These are phyloP conservation scores for Auricularia auricula-judae DNA, from an alignment of 768 basidiomycete genomes.

Conservation along the genomic window DNA sequence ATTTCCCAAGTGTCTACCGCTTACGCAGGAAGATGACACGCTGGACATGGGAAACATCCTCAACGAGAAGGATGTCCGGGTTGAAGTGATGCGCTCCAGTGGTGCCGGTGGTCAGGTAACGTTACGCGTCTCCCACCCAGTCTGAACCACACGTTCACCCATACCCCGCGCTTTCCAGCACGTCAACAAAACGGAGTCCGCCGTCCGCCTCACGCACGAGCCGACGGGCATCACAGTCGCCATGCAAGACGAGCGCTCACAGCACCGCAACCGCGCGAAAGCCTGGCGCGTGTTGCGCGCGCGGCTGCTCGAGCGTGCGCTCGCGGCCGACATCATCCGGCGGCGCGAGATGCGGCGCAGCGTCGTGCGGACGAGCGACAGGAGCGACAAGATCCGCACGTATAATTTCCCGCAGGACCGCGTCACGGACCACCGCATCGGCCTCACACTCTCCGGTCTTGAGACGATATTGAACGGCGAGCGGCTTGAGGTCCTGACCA, in stretches of 20 bases:
- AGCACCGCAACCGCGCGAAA: constrained; percentile 93
- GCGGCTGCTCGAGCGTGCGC: constrained; percentile 71
- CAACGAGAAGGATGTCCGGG: constrained; percentile 62
- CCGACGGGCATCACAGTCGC: constrained; percentile 92
- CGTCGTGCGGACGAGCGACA: constrained; percentile 71
- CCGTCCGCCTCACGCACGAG: constrained; percentile 84
- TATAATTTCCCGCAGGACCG: constrained; percentile 82
- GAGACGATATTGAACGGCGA: constrained; percentile 56
- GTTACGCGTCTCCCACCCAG: too few species aligned
- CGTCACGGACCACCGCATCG: constrained; percentile 86
- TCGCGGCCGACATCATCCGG: constrained; percentile 57
- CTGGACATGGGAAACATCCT: constrained; percentile 37
- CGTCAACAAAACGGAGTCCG: constrained; percentile 98
- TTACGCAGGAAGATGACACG: constrained; percentile 53
- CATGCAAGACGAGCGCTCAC: constrained; percentile 96
- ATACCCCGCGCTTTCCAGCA: constrained; percentile 42
- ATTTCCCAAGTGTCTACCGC: constrained; percentile 36
- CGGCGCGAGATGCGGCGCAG: constrained; percentile 57
- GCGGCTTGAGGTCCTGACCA: constrained; percentile 45
- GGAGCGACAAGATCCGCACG: constrained; percentile 92
- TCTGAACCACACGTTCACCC: too few species aligned
- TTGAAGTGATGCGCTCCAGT: constrained; percentile 94
- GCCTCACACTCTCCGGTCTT: constrained; percentile 58
- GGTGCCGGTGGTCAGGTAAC: constrained; percentile 68
- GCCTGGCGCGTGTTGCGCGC: constrained; percentile 86